Base-by-base conservation (phyloP, 1,284 basidiomycete species). In the Afroboletus lepidellus region DNA sequence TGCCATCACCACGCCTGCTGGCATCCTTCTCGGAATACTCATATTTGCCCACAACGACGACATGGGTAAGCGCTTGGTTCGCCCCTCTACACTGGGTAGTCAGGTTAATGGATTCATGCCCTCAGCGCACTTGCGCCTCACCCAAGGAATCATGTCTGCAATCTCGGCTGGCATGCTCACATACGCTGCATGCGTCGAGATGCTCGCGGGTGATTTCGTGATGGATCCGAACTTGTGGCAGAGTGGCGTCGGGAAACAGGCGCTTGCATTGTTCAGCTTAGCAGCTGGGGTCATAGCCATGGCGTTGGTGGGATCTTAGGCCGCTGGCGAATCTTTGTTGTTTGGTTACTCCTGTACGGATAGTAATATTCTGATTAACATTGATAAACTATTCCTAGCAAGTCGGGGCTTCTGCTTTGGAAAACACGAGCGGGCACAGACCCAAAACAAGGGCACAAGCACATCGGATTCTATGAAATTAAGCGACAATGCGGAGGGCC, bases 151-250 rank as follows among this genome's bases (percentile, higher is more conserved):
- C 38, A 83, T 90, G 81, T 84, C 83, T 5, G 85, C 85, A 9
- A 73, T 88, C n/a, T 87, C 84, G 0, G 85, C 87, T 1, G 88
- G 88, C 1, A 83, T 90, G 83, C 77, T 90, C 42, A 87, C 85
- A 37, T 90, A 90, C 60, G 87, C 84, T 1, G 80, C 84, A 13
- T 87, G 84, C 18, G 85, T 90, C 12, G 87, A 90, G 75, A 88
- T 90, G 84, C 78, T 90, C 43, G 88, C 85, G 0, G 87, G 81
- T 3, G 87, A 90, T 67, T 89, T 90, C 57, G 83, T 90, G 38
- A 82, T 84, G 58, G 83, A 87, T 59, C 73, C 75, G 57, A 78
- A 64, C 56, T 60, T 72, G 58, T 75, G 71, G 74, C 61, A 72
- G 53, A 68, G 75, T 60, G 58, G 71, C 27, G 60, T 76, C 18